Percentiles rank a stretch among this genome's conserved stretches.
Conservation (phyloP, 2,329 filamentous ascomycete species). For the Monosporascus sp. region DNA sequence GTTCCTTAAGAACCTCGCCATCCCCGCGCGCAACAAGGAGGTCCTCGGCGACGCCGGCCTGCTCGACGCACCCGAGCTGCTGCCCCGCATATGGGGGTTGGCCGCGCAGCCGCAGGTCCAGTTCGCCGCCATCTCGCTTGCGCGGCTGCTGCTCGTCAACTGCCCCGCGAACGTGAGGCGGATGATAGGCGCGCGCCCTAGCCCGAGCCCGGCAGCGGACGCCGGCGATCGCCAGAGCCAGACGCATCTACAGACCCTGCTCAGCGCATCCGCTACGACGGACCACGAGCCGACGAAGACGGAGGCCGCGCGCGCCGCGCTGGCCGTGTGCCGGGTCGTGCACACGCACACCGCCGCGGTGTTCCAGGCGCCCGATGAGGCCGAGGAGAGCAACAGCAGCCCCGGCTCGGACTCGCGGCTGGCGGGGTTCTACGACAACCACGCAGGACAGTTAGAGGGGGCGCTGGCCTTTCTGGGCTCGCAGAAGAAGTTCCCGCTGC, state of each 20-base stretch:
- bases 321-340: conserved; percentile 48
- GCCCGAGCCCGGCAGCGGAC: background rate
- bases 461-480: conserved; percentile 48
- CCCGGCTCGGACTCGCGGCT: conserved; percentile 9
- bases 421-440: conserved; percentile 39
- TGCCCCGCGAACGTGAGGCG: conserved; percentile 46
- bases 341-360: conserved; percentile 37
- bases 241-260: conserved; percentile 32
- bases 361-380: background rate
- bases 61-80: conserved; percentile 33
- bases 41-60: conserved; percentile 40
- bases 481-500: conserved; percentile 53
- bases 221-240: conserved; percentile 1
- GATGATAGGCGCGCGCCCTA: conserved; percentile 19
- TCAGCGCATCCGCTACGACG: conserved; percentile 35
- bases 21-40: conserved; percentile 50
- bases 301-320: conserved; percentile 51
- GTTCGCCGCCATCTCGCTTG: conserved; percentile 53
- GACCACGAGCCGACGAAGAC: conserved; percentile 52
- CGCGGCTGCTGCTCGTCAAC: conserved; percentile 50
- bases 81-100: conserved; percentile 50
- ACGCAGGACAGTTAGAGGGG: conserved; percentile 32
- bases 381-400: background rate
- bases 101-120: conserved; percentile 53
- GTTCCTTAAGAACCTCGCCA: conserved; percentile 61